These are phyloP conservation scores for Aspergillus sp. DNA, from an alignment of 2,329 filamentous ascomycete species.

Conservation along the genomic window DNA sequence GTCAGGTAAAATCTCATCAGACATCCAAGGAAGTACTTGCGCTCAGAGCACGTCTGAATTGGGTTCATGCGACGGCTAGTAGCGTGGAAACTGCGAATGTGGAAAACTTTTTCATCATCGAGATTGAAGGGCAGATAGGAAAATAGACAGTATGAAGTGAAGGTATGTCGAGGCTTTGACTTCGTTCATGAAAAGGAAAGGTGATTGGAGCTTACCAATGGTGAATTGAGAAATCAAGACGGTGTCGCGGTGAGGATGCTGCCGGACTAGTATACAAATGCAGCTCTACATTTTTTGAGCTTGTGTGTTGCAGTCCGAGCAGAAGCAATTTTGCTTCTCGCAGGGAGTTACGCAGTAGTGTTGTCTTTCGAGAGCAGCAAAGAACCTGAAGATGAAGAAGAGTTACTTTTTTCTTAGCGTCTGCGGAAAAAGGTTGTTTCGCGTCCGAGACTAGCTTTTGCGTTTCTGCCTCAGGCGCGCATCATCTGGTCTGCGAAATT, in stretches of 20 bases:
- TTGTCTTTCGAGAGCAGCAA: slow-evolving; percentile 2
- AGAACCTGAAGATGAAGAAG: background rate
- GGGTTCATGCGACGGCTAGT: slow-evolving; percentile 44
- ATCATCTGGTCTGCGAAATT: background rate
- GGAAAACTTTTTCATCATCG: slow-evolving; percentile 49
- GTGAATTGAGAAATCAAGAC: background rate
- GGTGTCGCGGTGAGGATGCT: background rate
- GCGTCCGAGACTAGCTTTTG: background rate
- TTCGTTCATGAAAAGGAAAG: background rate
- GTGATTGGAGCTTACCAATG: background rate
- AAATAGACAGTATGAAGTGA: background rate
- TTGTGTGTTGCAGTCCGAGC: background rate
- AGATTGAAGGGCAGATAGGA: slow-evolving; percentile 7
- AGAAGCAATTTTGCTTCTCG: background rate
- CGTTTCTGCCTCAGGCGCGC: slow-evolving; percentile 11
- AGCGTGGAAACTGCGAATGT: slow-evolving; percentile 51
- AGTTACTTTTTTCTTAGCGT: slow-evolving; percentile 10
- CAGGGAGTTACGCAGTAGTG: background rate
- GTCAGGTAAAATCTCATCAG: slow-evolving; percentile 29
- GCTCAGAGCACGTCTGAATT: slow-evolving; percentile 40
- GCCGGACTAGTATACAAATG: background rate
- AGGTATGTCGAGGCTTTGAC: background rate
- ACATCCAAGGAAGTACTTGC: slow-evolving; percentile 47
- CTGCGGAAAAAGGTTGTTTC: slow-evolving; percentile 11
- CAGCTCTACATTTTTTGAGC: background rate